Evolutionary conservation across 768 basidiomycete species (phyloP), one percentile per base, ranked within the genome.

Genomic region (Leccinum subtestaceum): DNA sequence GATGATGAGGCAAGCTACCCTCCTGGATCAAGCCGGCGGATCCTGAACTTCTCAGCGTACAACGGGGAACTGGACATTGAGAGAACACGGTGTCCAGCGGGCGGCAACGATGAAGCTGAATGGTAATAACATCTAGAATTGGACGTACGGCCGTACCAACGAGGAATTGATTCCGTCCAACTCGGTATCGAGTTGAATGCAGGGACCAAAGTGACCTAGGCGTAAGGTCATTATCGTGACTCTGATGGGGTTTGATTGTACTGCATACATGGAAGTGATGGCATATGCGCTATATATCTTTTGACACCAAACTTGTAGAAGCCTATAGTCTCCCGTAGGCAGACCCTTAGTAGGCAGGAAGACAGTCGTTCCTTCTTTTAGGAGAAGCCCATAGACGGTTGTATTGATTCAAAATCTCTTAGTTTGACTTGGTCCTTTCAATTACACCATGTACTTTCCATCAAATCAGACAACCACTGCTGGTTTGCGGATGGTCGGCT

Each of bases 1-100:
- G 90, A 91, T 67, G 90, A 91, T 65, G 90, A 89, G 8, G 77
- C 83, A 36, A 84, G 77, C 63, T 67, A 80, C 57, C 83, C 84
- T 83, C 84, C 27, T n/a, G 80, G 80, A n/a, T 77, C 79, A 4
- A 80, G 74, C 68, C 79, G 65, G 31, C 31, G 31, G 5, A 79
- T 65, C 9, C 65, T 89, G 55, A 77, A 65, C 1, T 81, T 89
- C 67, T 53, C 61, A 1, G 81, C 77, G 9, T 58, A 62, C 4
- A 63, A 63, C 12, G 69, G 74, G 11, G 57, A 68, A 52, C 60
- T 90, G 27, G 55, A 56, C 0, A 75, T 88, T 31, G 61, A 60
- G 38, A 74, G 71, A 45, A 52, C 59, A 80, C 19, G 88, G 88
- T 0, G 79, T 82, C 5, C 58, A 67, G 21, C 70, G 69, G 25